Evolutionary conservation across 371 early-diverging fungal species (phyloP), one percentile per base, ranked within the genome.

Genomic region (Mortierella sp.): DNA sequence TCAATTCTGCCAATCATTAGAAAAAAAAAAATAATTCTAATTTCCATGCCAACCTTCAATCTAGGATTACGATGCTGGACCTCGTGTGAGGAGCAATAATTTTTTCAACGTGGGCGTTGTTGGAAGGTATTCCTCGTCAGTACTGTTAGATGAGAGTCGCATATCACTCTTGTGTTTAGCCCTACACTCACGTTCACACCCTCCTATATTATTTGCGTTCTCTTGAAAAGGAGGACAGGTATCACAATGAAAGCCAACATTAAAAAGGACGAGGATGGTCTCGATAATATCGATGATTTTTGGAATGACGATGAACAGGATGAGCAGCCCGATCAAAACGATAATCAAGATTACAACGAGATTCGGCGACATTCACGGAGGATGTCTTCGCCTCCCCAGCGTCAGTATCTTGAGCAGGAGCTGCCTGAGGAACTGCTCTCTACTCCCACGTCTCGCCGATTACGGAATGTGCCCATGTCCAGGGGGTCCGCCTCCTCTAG

Each of bases 221-320:
- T 18, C 30, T 22, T 18, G 22, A 4, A 64, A 24, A 83, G 83
- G 71, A 58, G 77, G 45, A 83, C 83, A 55, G 83, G 83, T 39
- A 69, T 83, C 39, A 70, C 77, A 30, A 83, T 83, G 77, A 75
- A 76, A 37, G 61, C 62, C 51, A 83, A 83, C 24, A 51, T 83
- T 59, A 76, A 67, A 39, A 83, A 83, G 68, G 83, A 83, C 14
- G 77, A 62, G 6, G 77, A 83, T 20, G 83, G 83, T 14, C 66
- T 83, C 5, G 83, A 83, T 60, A 83, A 83, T 26, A 76, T 83
- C 24, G 83, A 83, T 24, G 83, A 83, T 57, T 83, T 83, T 58
- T 83, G 83, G 83, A 63, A 62, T 9, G 73, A 81, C 24, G 75
- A 66, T 16, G 43, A 37, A 9, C 11, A 64, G 20, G 20, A 66